Evolutionary conservation across 2,329 filamentous ascomycete genomes (phyloP).

Genomic region (Diaporthe ilicicola): DNA sequence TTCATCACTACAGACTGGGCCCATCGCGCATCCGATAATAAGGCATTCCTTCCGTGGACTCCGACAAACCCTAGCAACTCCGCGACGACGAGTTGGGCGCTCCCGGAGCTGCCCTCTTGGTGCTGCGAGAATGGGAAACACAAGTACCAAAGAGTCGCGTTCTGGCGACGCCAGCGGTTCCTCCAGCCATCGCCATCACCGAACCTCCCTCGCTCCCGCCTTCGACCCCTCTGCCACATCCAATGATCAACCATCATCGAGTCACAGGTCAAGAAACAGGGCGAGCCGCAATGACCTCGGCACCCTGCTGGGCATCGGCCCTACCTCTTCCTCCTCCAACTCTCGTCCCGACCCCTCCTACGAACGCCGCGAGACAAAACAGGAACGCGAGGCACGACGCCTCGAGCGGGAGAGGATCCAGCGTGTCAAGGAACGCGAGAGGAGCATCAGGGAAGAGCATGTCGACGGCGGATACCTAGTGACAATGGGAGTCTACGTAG

Average conservation of each 20-base stretch:
- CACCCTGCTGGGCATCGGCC: constrained; percentile 53
- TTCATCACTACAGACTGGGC: neutral
- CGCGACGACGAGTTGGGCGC: neutral
- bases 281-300: constrained; percentile 56
- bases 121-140: constrained; percentile 44
- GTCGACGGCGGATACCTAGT: constrained; percentile 96
- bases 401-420: constrained; percentile 81
- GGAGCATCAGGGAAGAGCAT: constrained; percentile 89
- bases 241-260: constrained; percentile 32
- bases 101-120: constrained; percentile 13
- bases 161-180: constrained; percentile 36
- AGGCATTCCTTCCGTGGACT: neutral
- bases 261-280: constrained; percentile 41
- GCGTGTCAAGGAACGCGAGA: constrained; percentile 84
- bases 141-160: constrained; percentile 47
- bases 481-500: constrained; percentile 92
- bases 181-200: constrained; percentile 36
- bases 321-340: constrained; percentile 44
- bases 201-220: constrained; percentile 31
- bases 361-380: constrained; percentile 84
- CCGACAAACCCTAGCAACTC: neutral
- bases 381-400: constrained; percentile 87
- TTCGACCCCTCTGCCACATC: constrained; percentile 36
- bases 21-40: neutral
- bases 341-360: constrained; percentile 53